phyloP scores from a whole-genome alignment of 139 green algal species.

The Medakamo hakoo region DNA sequence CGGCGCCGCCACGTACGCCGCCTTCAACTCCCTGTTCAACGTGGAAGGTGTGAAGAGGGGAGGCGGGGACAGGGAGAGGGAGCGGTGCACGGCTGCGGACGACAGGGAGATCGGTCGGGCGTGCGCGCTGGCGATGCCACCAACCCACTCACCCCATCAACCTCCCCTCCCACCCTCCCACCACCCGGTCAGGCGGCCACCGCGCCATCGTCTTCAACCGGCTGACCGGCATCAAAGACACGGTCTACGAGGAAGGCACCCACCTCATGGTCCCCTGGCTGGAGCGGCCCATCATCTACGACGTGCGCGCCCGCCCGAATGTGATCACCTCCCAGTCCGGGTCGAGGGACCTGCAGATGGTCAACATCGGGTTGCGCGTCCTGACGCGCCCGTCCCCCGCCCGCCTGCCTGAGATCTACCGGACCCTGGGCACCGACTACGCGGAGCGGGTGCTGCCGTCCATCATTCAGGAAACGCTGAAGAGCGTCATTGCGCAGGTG shows the following conservation, averaged over 20 bases:
- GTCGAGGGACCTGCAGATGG: conserved; percentile 94
- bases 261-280: conserved; percentile 98
- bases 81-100: not conserved
- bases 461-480: conserved; percentile 73
- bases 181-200: not conserved
- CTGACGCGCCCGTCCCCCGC: conserved; percentile 76
- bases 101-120: not conserved
- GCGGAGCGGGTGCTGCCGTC: conserved; percentile 90
- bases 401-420: conserved; percentile 84
- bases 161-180: not conserved
- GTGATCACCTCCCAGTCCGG: conserved; percentile 81
- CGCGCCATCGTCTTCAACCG: conserved; percentile 97
- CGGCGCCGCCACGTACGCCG: conserved; percentile 44
- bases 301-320: conserved; percentile 86
- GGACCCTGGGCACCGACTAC: conserved; percentile 80
- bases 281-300: conserved; percentile 91
- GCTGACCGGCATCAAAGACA: conserved; percentile 82
- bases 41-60: conserved; percentile 89
- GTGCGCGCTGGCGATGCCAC: not conserved
- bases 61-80: not conserved
- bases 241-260: conserved; percentile 87
- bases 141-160: not conserved
- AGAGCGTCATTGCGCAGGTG: conserved; percentile 75
- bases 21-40: conserved; percentile 86
- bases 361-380: conserved; percentile 94